Conservation (phyloP, 164 flowering plant species). For the Vitis vinifera region ASM3070453v1 NC_081809.1:15919501-15920000, state of each 20-base stretch:
- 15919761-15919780: too few species aligned
- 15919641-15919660: slow-evolving; percentile 98
- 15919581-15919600: background rate
- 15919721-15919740: background rate
- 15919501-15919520: background rate
- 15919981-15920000: background rate
- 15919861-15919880: slow-evolving; percentile 92
- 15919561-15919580: background rate
- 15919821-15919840: slow-evolving; percentile 49
- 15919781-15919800: background rate
- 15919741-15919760: too few species aligned
- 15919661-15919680: slow-evolving; percentile 97
- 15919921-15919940: slow-evolving; percentile 44
- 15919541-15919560: background rate
- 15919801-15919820: background rate
- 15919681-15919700: slow-evolving; percentile 99
- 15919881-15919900: slow-evolving; percentile 77
- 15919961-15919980: background rate
- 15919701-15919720: slow-evolving; percentile 40
- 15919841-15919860: slow-evolving; percentile 95
- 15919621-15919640: slow-evolving; percentile 98
- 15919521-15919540: background rate
- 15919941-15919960: slow-evolving; percentile 87
- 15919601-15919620: slow-evolving; percentile 70
- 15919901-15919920: slow-evolving; percentile 57